Evolutionary conservation across 2,329 filamentous ascomycete species (phyloP), one percentile per base, ranked within the genome.

Genomic region (Orbilia blumenaviensis): DNA sequence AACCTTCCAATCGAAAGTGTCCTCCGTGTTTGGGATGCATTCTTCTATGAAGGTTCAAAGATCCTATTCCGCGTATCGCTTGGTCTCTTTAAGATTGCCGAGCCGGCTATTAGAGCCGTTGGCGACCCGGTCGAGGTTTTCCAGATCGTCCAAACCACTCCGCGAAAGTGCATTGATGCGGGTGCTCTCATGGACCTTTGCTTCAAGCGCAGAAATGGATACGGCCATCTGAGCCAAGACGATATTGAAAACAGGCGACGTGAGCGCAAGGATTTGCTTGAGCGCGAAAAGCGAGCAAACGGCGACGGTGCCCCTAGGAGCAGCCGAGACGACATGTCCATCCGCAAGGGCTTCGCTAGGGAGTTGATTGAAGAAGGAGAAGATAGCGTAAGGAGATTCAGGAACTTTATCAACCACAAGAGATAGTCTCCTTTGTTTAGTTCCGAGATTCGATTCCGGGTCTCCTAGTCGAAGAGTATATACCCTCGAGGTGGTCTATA

Each of bases 21-120:
- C 0, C 87, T 97, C 16, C 91, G 94, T 6, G 92, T 97, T 0
- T 98, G 94, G 94, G 94, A 98, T 80, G 89, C 93, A 0, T 94
- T 98, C 81, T 96, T 97, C 82, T 97, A 96, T 83, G 94, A 98
- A 83, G 94, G 94, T 2, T 93, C 91, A 56, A 96, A 95, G 82
- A 97, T 93, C 0, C 88, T 98, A 5, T 98, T 97, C 84, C 92
- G 94, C 54, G 92, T 97, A 71, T 93, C 94, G 0, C 85, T 98
- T 44, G 90, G 93, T 32, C 91, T 97, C 76, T 97, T 98, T 87
- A 97, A 97, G 83, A 86, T 91, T 0, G 93, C 92, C 78, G 93
- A 97, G 83, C 82, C 84, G 4, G 90, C 95, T 79, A 95, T 98
- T 80, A 89, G 90, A 80, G 88, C 88, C 7, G 90, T 96, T 9